Percentiles rank a stretch among this genome's conserved stretches.
phyloP scores from a whole-genome alignment of 2,329 filamentous ascomycete genomes.

The Sporothrix brasiliensis region DNA sequence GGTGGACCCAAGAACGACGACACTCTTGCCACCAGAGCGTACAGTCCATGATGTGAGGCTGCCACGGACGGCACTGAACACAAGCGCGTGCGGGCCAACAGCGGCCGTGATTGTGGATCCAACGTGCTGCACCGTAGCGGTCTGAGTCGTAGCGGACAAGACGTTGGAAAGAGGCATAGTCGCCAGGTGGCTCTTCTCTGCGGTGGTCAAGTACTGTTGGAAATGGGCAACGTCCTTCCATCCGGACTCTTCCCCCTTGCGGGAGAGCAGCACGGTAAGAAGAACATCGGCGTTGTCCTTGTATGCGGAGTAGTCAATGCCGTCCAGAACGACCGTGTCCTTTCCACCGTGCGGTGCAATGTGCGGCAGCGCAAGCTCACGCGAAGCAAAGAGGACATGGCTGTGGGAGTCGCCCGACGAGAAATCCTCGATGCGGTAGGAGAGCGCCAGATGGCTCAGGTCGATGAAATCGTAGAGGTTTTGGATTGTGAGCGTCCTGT shows the following conservation, averaged over 20 bases:
- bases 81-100: constrained; percentile 41
- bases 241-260: constrained; percentile 37
- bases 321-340: constrained; percentile 42
- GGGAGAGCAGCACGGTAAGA: constrained; percentile 19
- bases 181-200: constrained; percentile 36
- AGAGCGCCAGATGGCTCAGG: constrained; percentile 48
- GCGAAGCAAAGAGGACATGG: constrained; percentile 41
- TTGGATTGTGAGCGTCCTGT: constrained; percentile 41
- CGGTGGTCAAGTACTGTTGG: constrained; percentile 49
- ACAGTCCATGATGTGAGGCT: constrained; percentile 49
- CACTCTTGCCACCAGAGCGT: constrained; percentile 39
- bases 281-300: constrained; percentile 21
- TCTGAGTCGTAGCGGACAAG: constrained; percentile 26
- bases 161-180: constrained; percentile 24
- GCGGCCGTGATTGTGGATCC: constrained; percentile 40
- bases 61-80: constrained; percentile 43
- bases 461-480: constrained; percentile 57
- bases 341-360: constrained; percentile 46
- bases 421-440: constrained; percentile 51
- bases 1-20: constrained; percentile 33
- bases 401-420: constrained; percentile 36
- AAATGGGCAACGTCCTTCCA: constrained; percentile 59
- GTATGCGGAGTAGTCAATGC: constrained; percentile 50
- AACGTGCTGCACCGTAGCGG: constrained; percentile 27
- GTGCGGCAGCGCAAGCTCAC: constrained; percentile 47